A percentile compares a stretch with the other conserved stretches of the same genome.
Evolutionary conservation across 1,284 basidiomycete species (phyloP).

Genomic region (Xerocomus amazonicus): DNA sequence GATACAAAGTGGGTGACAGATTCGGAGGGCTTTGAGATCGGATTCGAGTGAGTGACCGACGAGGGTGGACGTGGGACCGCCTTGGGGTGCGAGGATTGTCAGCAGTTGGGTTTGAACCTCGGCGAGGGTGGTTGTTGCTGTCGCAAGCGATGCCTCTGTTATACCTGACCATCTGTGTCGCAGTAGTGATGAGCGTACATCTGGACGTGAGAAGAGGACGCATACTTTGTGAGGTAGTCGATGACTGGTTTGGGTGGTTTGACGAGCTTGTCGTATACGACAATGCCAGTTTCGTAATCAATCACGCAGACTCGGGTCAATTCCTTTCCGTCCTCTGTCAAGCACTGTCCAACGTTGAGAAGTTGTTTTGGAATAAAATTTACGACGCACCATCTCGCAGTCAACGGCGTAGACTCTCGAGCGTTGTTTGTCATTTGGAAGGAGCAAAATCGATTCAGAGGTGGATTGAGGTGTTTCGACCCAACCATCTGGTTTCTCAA

Average conservation of each 20-base stretch:
- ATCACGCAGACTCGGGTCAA: slow-evolving; percentile 82
- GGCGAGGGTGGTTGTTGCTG: slow-evolving; percentile 70
- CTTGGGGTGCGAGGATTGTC: slow-evolving; percentile 43
- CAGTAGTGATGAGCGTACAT: too few relatives aligned
- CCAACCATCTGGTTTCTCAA: slow-evolving; percentile 60
- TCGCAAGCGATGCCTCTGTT: slow-evolving; percentile 65
- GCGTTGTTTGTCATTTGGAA: slow-evolving; percentile 27
- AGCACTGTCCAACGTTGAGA: slow-evolving; percentile 49
- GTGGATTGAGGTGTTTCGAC: slow-evolving; percentile 69
- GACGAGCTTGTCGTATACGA: slow-evolving; percentile 83
- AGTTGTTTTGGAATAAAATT: background rate
- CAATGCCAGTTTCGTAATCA: slow-evolving; percentile 65
- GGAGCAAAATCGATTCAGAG: slow-evolving; percentile 27
- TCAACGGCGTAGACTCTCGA: slow-evolving; percentile 70
- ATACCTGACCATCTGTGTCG: slow-evolving; percentile 81
- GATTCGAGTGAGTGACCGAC: slow-evolving; percentile 94
- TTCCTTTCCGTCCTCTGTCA: slow-evolving; percentile 85
- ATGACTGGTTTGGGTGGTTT: slow-evolving; percentile 77
- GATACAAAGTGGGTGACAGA: slow-evolving; percentile 80
- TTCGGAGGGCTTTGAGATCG: slow-evolving; percentile 80
- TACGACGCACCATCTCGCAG: slow-evolving; percentile 83
- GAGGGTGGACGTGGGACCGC: slow-evolving; percentile 72
- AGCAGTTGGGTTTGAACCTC: slow-evolving; percentile 74
- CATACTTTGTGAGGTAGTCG: slow-evolving; percentile 85
- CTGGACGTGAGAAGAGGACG: background rate